Conservation (phyloP, 371 early-diverging fungal species). For the Mucor indicus region DNA sequence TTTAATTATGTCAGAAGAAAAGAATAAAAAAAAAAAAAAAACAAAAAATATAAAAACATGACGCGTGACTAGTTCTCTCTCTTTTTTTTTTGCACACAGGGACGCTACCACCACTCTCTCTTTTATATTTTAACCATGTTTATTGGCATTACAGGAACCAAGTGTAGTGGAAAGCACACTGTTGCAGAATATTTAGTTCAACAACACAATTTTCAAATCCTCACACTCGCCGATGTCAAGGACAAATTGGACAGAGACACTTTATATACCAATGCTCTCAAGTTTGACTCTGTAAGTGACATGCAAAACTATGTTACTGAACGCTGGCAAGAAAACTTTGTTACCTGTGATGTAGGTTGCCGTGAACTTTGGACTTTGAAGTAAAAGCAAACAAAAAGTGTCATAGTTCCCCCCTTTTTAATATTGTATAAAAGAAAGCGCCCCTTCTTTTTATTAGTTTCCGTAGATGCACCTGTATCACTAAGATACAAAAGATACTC, state of each 20-base stretch:
- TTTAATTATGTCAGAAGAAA: too few species aligned
- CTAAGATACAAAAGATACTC: conserved; percentile 63
- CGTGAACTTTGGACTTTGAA: conserved; percentile 26
- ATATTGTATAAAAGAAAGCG: conserved; percentile 57
- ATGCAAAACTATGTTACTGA: conserved; percentile 62
- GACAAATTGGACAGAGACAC: conserved; percentile 2
- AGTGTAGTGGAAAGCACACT: conserved; percentile 73
- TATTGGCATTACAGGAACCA: conserved; percentile 72
- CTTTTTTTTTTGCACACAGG: not conserved
- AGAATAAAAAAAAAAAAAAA: too few species aligned
- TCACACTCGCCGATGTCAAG: conserved; percentile 9
- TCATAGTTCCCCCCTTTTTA: conserved; percentile 1
- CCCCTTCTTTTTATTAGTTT: conserved; percentile 84
- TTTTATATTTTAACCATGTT: too few species aligned
- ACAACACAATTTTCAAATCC: conserved; percentile 46
- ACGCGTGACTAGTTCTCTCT: not conserved
- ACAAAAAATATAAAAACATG: too few species aligned
- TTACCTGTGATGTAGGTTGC: conserved; percentile 62
- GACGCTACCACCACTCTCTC: not conserved
- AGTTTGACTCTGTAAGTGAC: conserved; percentile 47
- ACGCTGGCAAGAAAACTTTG: conserved; percentile 68
- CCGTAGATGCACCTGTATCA: conserved; percentile 77
- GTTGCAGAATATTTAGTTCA: conserved; percentile 61
- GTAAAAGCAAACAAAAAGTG: conserved; percentile 13
- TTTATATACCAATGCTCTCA: conserved; percentile 6